Conservation (phyloP, 495 filamentous ascomycete species). For the Lasiosphaeria miniovina region DNA sequence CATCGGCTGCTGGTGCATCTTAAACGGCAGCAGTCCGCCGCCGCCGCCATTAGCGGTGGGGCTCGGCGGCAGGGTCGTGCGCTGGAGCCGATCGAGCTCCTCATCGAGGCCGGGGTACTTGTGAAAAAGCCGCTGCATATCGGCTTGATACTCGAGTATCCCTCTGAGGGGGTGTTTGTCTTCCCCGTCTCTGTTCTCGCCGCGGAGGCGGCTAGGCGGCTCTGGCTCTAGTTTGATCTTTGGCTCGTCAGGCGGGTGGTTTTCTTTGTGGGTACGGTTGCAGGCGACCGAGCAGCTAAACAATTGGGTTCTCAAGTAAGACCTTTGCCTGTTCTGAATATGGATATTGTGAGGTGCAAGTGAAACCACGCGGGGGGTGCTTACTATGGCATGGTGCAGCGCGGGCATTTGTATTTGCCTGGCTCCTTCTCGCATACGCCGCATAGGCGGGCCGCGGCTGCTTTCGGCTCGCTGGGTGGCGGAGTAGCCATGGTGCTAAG, state of each 20-base stretch:
- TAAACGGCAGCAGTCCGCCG: not conserved
- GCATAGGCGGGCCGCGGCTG: constrained; percentile 37
- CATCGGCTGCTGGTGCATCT: constrained; percentile 7
- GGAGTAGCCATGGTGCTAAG: not conserved
- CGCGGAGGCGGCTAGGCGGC: constrained; percentile 13
- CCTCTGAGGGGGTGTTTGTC: constrained; percentile 32
- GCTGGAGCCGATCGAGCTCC: constrained; percentile 52
- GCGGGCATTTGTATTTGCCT: constrained; percentile 65
- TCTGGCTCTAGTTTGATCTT: constrained; percentile 7
- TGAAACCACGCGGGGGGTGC: constrained; percentile 6
- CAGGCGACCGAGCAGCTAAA: constrained; percentile 68
- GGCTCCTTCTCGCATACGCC: constrained; percentile 56
- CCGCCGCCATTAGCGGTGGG: not conserved
- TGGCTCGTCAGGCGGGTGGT: constrained; percentile 28
- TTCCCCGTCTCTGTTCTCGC: constrained; percentile 18
- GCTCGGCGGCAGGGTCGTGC: constrained; percentile 45
- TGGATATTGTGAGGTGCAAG: too few species aligned
- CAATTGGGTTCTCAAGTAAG: constrained; percentile 1
- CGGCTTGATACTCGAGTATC: constrained; percentile 38
- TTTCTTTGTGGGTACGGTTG: constrained; percentile 60
- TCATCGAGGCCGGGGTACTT: constrained; percentile 50
- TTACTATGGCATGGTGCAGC: constrained; percentile 62
- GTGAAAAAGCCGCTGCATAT: constrained; percentile 50
- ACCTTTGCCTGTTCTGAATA: too few species aligned
- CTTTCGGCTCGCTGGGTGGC: constrained; percentile 6